These are phyloP conservation scores for Nakazawaea pomicola DNA, from an alignment of 805 yeast genomes.

Conservation along the genomic window DNA sequence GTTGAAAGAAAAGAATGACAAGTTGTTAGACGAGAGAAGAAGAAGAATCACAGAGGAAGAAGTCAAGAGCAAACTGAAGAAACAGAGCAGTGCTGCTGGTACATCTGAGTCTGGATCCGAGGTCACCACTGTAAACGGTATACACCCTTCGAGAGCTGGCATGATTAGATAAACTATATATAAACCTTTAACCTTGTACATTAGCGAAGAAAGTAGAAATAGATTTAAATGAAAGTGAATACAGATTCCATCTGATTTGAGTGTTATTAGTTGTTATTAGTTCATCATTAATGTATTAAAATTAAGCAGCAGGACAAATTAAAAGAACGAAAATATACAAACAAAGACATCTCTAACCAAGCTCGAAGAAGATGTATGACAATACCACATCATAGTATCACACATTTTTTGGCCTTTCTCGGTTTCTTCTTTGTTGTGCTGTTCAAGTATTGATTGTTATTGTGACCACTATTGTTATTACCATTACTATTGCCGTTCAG, in stretches of 20 bases:
- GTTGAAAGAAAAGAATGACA: slow-evolving; percentile 73
- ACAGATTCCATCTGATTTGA: too few relatives aligned
- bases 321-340: neutral
- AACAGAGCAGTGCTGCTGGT: slow-evolving; percentile 16
- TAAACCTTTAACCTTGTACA: too few relatives aligned
- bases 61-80: slow-evolving; percentile 31
- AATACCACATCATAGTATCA: slow-evolving; percentile 40
- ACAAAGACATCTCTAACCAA: too few relatives aligned
- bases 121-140: too few relatives aligned
- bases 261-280: too few relatives aligned
- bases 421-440: slow-evolving; percentile 16
- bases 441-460: neutral
- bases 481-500: slow-evolving; percentile 7
- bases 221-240: too few relatives aligned
- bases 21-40: slow-evolving; percentile 64
- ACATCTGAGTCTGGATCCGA: slow-evolving; percentile 23
- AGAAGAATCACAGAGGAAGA: slow-evolving; percentile 48
- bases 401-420: slow-evolving; percentile 46
- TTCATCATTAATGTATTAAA: too few relatives aligned
- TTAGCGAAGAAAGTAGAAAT: too few relatives aligned
- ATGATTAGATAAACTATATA: slow-evolving; percentile 27
- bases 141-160: slow-evolving; percentile 68
- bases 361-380: too few relatives aligned
- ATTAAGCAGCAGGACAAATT: too few relatives aligned
- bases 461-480: neutral